Base-by-base conservation (phyloP, 257 asterid genomes). In the Nicotiana knightiana region DNA sequence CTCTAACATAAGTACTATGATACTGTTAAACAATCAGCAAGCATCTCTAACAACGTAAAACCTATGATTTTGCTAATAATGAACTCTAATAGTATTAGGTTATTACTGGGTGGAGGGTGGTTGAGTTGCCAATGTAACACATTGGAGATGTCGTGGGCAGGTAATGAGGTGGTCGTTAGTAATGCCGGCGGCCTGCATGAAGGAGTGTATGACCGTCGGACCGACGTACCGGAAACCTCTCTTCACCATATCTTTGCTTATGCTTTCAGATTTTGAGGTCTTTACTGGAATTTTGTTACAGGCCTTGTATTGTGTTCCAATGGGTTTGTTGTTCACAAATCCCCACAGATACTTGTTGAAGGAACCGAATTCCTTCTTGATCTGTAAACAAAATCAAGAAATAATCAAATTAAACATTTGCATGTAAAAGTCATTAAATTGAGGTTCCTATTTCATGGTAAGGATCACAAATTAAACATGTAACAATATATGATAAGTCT, bases 161-260 rank as follows among this genome's bases (percentile, higher is more conserved):
- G 92, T 87, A 87, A 88, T 82, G 28, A 93, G 81, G 83, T 93
- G 97, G 91, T 93, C 97, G 83, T 92, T 93, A 84, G 93, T 92
- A 79, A 93, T 96, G 51, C 98, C 98, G 55, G 93, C 94, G 0
- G 97, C 98, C 85, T 93, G 97, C 97, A 93, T 92, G 91, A 93
- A 92, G 33, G 98, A 93, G 90, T 91, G 92, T 58, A 93, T 86
- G 5, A 92, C 95, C 1, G 94, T 92, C 28, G 97, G 97, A 2
- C 98, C 98, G 51, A 92, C 97, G 11, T 85, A 88, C 15, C 98
- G 88, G 89, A 93, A 91, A 0, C 97, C 97, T 64, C 95, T 91
- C 79, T 84, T 85, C 71, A 93, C 95, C 97, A 91, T 91, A 88
- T 92, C 95, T 86, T 93, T 93, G 92, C 97, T 93, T 59, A 93